phyloP scores from a whole-genome alignment of 2,329 filamentous ascomycete genomes.

The Penicillium paneum region DNA sequence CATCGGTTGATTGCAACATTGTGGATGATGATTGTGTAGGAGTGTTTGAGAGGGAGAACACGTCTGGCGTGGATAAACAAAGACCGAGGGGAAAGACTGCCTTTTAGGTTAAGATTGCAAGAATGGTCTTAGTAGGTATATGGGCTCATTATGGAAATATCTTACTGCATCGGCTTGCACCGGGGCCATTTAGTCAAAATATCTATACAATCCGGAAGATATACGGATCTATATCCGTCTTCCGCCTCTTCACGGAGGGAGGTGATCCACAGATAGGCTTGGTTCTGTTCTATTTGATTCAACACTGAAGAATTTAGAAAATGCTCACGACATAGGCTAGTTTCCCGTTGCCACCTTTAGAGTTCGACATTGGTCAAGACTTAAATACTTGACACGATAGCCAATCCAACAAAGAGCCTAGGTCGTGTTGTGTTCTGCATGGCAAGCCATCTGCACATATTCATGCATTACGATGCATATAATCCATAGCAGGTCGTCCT shows the following conservation, averaged over 20 bases:
- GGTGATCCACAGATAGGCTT: background rate
- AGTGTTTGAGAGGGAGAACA: background rate
- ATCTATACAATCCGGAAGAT: constrained; percentile 23
- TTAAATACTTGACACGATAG: background rate
- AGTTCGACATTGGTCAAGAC: background rate
- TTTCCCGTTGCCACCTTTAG: background rate
- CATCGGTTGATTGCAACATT: constrained; percentile 27
- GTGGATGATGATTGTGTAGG: background rate
- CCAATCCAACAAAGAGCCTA: background rate
- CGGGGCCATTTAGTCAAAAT: constrained; percentile 10
- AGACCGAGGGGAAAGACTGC: background rate
- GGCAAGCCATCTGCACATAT: background rate
- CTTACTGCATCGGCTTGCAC: constrained; percentile 13
- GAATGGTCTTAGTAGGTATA: background rate
- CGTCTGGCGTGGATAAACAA: background rate
- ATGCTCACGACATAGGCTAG: background rate
- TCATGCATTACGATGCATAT: background rate
- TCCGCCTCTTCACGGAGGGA: background rate
- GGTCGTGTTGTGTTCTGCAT: background rate
- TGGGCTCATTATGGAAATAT: background rate
- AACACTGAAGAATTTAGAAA: too few species aligned
- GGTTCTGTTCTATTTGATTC: background rate
- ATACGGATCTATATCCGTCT: constrained; percentile 21
- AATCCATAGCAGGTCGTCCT: background rate
- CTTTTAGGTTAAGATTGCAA: background rate